Percentiles rank a stretch among this genome's conserved stretches.
Conservation (phyloP, 805 yeast genomes). For the Candida insectorum region DNA sequence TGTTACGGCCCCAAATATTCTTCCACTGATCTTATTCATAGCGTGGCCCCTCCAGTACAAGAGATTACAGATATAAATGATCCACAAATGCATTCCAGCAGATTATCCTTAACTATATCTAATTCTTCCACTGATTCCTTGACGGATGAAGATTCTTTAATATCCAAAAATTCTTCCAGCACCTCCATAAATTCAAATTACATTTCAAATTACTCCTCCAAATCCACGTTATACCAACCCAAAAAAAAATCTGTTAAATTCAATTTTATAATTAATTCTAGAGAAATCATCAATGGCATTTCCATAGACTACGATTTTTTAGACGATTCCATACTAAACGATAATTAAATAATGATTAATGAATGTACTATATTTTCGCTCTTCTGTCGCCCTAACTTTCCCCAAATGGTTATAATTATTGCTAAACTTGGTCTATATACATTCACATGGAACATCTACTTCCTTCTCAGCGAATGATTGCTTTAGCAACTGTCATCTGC, state of each 20-base stretch:
- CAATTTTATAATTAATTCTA: conserved; percentile 37
- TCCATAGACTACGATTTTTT: conserved; percentile 42
- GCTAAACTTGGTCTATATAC: too few relatives aligned
- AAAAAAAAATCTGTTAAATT: conserved; percentile 35
- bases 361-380: too few relatives aligned
- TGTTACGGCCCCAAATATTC: conserved; percentile 47
- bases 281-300: conserved; percentile 44
- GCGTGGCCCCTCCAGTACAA: not conserved
- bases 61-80: conserved; percentile 2
- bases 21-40: conserved; percentile 5
- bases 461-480: too few relatives aligned
- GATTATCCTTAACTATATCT: conserved; percentile 1
- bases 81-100: too few relatives aligned
- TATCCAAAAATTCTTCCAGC: not conserved
- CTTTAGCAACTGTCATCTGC: too few relatives aligned
- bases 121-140: conserved; percentile 6
- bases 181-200: not conserved
- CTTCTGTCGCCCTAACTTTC: too few relatives aligned
- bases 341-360: too few relatives aligned
- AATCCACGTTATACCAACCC: not conserved
- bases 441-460: too few relatives aligned
- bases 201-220: not conserved
- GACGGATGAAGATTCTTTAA: conserved; percentile 4
- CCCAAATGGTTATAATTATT: too few relatives aligned
- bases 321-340: conserved; percentile 25